Evolutionary conservation across 1,284 basidiomycete species (phyloP), one percentile per base, ranked within the genome.

Genomic region (Malassezia sympodialis): DNA sequence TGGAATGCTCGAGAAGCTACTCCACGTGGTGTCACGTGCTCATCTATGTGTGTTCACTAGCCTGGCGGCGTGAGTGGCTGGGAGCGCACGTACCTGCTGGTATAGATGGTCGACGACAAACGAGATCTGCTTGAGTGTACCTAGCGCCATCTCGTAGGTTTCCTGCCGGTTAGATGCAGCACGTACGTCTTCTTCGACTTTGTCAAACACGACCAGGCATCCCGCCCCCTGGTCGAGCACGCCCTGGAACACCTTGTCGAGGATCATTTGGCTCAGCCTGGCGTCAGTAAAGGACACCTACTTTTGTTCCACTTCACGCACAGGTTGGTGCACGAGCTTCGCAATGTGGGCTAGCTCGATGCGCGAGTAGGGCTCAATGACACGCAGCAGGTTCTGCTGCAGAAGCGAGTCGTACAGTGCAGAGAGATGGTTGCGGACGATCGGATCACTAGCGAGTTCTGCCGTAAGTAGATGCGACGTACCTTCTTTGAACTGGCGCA

Each of bases 211-310:
- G 47, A 96, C 79, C 45, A 96, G 77, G 69, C 90, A 94, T 0
- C 91, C 91, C 0, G 87, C 82, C 17, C 89, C 90, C 76, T 96
- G 93, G 73, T 96, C 93, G 21, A 98, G 79, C 3, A 96, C 90
- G 6, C 93, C 93, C 62, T 89, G 82, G 68, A 98, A 83, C 0
- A 91, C 83, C 68, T 93, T 91, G 76, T 98, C 93, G 39, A 98
- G 78, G 61, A 98, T 96, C 93, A 98, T 96, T 75, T 96, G 93
- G 46, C 87, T 90, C 48, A 98, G 77, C 73, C 88, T 90, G 61
- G 19, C 12, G 40, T 42, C 14, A 42, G 51, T n/a, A 3, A 21
- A 3, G 26, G 2, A 8, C 15, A 78, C 85, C 63, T 61, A 90
- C 89, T 96, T 98, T 21, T 85, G 82, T 77, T 98, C 94, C 6